Percentiles rank a stretch among this genome's conserved stretches.
Evolutionary conservation across 2,329 filamentous ascomycete species (phyloP).

Genomic region (Fusarium globosum): DNA sequence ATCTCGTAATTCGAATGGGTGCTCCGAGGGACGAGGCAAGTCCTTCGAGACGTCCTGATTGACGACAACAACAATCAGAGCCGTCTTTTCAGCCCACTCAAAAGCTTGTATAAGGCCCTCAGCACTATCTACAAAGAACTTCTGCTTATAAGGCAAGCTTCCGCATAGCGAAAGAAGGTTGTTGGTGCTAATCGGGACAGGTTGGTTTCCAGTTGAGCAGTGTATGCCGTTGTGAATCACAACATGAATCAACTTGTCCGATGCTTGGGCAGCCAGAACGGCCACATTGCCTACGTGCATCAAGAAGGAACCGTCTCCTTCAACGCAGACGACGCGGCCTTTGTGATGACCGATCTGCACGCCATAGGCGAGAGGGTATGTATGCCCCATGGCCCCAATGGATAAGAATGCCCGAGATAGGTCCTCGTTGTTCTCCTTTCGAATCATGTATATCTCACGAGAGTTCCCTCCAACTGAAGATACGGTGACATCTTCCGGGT

Average conservation of each 20-base stretch:
- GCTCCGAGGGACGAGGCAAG: not conserved
- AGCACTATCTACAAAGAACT: constrained; percentile 15
- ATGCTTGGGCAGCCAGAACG: not conserved
- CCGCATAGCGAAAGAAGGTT: constrained; percentile 4
- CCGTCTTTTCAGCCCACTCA: constrained; percentile 10
- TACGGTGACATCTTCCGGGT: constrained; percentile 10
- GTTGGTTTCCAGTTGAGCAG: not conserved
- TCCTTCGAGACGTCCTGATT: constrained; percentile 1
- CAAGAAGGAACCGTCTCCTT: constrained; percentile 1
- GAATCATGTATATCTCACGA: constrained; percentile 15
- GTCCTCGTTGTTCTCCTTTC: constrained; percentile 11
- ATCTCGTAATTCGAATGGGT: not conserved
- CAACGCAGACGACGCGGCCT: not conserved
- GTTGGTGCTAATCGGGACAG: not conserved
- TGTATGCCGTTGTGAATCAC: constrained; percentile 1
- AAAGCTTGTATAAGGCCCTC: constrained; percentile 15
- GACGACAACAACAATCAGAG: constrained; percentile 9
- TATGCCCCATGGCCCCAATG: not conserved
- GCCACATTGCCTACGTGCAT: constrained; percentile 4
- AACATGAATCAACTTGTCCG: constrained; percentile 2
- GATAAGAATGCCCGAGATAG: not conserved
- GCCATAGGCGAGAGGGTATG: not conserved
- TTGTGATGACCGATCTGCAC: not conserved
- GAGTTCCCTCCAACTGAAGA: constrained; percentile 15
- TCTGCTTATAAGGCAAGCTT: constrained; percentile 16